Base-by-base conservation (phyloP, 2,329 filamentous ascomycete species). In the Ramularia collo-cygni region DNA sequence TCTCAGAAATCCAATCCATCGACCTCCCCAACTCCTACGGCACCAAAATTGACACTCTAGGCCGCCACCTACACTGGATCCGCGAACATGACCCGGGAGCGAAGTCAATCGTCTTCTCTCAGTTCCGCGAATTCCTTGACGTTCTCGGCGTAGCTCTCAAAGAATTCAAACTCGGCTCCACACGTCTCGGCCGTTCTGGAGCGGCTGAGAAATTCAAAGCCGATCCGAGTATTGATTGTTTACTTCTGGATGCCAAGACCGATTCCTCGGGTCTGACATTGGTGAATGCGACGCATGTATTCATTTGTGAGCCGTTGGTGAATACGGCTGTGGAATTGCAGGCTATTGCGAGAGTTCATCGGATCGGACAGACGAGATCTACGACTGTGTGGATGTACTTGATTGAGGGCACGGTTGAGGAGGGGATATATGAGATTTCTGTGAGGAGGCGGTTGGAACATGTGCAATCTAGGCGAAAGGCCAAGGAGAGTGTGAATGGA, bases 331-430 rank as follows among this genome's bases (percentile, higher is more conserved):
- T 98, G 12, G 92, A 96, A 63, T 72, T 96, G 8, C 92, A 98
- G 62, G 90, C 89, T 10, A 94, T 96, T 56, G 89, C 90, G 1
- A 83, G 92, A 40, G 89, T 98, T 1, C 88, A 98, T 59, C 79
- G 92, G 26, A 98, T 98, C 48, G 92, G 92, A 0, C 92, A 96
- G 63, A 74, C 81, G 48, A 79, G 85, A 37, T 75, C 85, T 50
- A 98, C 92, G 0, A 95, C 86, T 0, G 88, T 96, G 1, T 96
- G 89, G 84, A 83, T 95, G 62, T 96, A 96, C 60, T 74, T 96
- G 2, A 77, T 95, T n/a, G 79, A 83, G 12, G 85, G 84, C 37
- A 94, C 90, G 0, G 86, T 96, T 0, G 92, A 98, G 58, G 83
- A 94, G 65, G 83, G 83, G 2, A 93, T 96, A 47, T 88, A 96